Evolutionary conservation across 768 basidiomycete species (phyloP), one percentile per base, ranked within the genome.

Genomic region (Hericium erinaceus): DNA sequence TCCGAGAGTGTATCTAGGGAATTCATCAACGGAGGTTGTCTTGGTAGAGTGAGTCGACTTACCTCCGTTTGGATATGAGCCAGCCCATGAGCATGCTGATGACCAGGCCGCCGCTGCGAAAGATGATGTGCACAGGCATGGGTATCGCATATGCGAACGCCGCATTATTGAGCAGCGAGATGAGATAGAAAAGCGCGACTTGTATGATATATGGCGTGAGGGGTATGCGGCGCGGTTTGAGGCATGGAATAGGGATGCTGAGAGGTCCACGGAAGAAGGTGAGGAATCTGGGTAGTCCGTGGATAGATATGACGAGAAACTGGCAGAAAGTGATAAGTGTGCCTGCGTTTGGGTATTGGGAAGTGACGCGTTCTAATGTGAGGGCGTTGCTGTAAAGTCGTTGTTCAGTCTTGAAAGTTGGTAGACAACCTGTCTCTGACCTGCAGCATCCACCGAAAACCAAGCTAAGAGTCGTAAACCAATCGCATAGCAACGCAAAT

Each of bases 401-500:
- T 60, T 39, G 58, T 48, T n/a, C 38, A 15, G 9, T 33, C 9
- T 7, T 8, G 9, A 2, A 4, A 33, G 9, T 10, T 4, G 54
- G 26, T 22, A 55, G 10, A 16, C 12, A 41, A 39, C n/a, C 12
- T 13, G 61, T 58, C 5, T 70, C 67, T 40, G 66, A 80, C 79
- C 85, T 84, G 76, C 94, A 97, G 70, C 94, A 97, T 1, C 94
- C 94, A 2, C 92, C 92, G 66, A 97, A 95, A 10, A 94, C 80
- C 20, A 94, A 74, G 1, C 82, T 73, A 24, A 95, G 68, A 0
- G 90, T 84, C 10, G 82, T 71, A 8, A 78, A 56, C 89, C 87
- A 93, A 57, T 79, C 69, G 16, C 39, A 15, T 52, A 60, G 49
- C 9, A 55, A 5, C 26, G 48, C 33, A 4, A 48, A 22, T 7